Conservation (phyloP, 2,329 filamentous ascomycete species). For the Colletotrichum eremochloae region DNA sequence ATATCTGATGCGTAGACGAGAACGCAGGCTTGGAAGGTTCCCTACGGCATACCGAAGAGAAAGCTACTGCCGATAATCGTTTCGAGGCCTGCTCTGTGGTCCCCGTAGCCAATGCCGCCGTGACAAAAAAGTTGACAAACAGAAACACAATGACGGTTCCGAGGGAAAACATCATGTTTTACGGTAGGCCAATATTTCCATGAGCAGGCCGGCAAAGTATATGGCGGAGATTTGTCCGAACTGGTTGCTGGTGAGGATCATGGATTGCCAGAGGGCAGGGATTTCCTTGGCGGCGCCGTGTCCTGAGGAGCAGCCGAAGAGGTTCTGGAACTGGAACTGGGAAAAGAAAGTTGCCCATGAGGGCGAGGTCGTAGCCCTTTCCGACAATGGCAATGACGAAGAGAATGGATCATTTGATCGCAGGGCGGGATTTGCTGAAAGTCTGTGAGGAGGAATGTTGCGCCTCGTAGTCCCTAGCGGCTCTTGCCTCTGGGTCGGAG, state of each 20-base stretch:
- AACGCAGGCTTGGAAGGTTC: conserved; percentile 51
- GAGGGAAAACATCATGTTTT: conserved; percentile 30
- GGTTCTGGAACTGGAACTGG: conserved; percentile 47
- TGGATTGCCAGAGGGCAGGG: conserved; percentile 58
- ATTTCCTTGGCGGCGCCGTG: conserved; percentile 52
- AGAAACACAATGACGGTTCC: conserved; percentile 25
- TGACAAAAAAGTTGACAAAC: conserved; percentile 32
- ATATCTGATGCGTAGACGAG: conserved; percentile 56
- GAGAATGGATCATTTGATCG: conserved; percentile 41
- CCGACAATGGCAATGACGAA: conserved; percentile 42
- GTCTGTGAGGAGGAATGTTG: conserved; percentile 8
- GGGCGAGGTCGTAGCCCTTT: conserved; percentile 50
- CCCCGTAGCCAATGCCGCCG: conserved; percentile 52
- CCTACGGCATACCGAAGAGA: conserved; percentile 54
- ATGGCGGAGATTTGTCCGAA: conserved; percentile 28
- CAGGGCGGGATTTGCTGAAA: conserved; percentile 15
- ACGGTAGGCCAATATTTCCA: conserved; percentile 31
- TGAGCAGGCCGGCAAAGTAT: conserved; percentile 19
- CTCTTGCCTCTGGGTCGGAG: conserved; percentile 9
- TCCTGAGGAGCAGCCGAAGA: conserved; percentile 46
- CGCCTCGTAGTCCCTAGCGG: conserved; percentile 28
- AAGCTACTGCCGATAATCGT: conserved; percentile 52
- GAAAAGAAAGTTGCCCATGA: conserved; percentile 53
- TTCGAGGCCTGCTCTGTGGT: conserved; percentile 48
- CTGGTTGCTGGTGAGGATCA: conserved; percentile 24